These are phyloP conservation scores for Chlamydomonas sp. DNA, from an alignment of 139 green algal species.

Conservation along the genomic window DNA sequence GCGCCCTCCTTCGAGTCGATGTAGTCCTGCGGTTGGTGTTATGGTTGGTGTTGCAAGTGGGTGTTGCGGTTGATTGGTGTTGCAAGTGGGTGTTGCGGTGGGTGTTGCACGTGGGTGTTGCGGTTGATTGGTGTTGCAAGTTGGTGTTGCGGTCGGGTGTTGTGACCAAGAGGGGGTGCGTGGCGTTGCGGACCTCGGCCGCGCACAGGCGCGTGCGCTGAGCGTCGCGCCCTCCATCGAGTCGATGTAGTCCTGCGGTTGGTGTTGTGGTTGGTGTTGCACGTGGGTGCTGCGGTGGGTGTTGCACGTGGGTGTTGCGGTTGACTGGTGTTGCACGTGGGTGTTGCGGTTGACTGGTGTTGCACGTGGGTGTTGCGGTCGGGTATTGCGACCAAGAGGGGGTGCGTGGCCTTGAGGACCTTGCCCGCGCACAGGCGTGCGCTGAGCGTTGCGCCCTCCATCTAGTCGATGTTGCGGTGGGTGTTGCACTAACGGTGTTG, in stretches of 20 bases:
- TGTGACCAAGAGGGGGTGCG: background rate
- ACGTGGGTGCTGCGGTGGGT: too few species aligned
- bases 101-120: too few species aligned
- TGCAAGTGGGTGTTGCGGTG: too few species aligned
- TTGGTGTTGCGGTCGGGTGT: background rate
- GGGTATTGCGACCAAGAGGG: background rate
- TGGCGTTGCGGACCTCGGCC: constrained; percentile 16
- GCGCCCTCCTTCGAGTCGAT: constrained; percentile 98
- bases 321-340: too few species aligned
- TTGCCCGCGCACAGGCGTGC: constrained; percentile 17
- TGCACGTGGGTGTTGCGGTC: background rate
- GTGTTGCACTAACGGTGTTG: too few species aligned
- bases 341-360: background rate
- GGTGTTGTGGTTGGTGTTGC: too few species aligned
- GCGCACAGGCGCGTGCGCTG: constrained; percentile 37
- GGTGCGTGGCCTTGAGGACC: constrained; percentile 20
- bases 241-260: constrained; percentile 94
- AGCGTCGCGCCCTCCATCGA: constrained; percentile 96
- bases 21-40: constrained; percentile 80
- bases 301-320: background rate
- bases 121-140: too few species aligned
- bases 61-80: too few species aligned
- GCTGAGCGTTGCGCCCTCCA: constrained; percentile 94
- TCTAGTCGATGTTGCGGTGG: constrained; percentile 97
- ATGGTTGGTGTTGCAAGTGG: too few species aligned